Percentiles rank a stretch among this genome's conserved stretches.
Evolutionary conservation across 306 rosid genomes (phyloP).

Genomic region (Begonia fuchsioides): DNA sequence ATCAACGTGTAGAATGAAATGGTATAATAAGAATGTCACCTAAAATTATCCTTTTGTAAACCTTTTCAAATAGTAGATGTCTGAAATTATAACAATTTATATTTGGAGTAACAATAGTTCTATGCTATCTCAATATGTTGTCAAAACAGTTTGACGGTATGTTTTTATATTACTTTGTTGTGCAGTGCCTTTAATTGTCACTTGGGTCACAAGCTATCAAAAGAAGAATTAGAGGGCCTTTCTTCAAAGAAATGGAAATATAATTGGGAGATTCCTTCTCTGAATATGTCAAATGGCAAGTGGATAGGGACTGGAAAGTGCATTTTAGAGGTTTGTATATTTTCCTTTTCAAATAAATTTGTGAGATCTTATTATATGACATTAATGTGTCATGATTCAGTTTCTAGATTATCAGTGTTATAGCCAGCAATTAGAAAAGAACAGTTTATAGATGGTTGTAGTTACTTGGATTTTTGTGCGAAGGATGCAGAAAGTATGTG

Average conservation of each 20-base stretch:
- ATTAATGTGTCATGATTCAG: too few relatives aligned
- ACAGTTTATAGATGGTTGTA: too few relatives aligned
- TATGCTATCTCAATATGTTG: background rate
- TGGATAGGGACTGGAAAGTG: constrained; percentile 79
- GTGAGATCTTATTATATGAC: background rate
- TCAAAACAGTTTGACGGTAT: background rate
- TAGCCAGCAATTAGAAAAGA: too few relatives aligned
- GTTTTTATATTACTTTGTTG: background rate
- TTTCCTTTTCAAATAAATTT: background rate
- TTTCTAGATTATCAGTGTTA: too few relatives aligned
- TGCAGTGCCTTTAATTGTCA: constrained; percentile 56
- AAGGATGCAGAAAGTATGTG: too few relatives aligned
- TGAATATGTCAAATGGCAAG: constrained; percentile 60
- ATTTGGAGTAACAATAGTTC: background rate
- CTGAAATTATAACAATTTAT: background rate
- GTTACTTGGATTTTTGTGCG: too few relatives aligned
- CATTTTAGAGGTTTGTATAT: constrained; percentile 42
- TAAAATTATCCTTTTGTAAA: too few relatives aligned
- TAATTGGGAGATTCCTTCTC: constrained; percentile 61
- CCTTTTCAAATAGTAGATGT: background rate
- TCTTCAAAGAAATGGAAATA: constrained; percentile 34
- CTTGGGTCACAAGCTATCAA: constrained; percentile 43
- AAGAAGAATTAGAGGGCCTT: constrained; percentile 45
- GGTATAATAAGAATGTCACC: too few relatives aligned
- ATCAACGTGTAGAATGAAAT: too few relatives aligned